These are phyloP conservation scores for Chaetomiaceae sp. DNA, from an alignment of 2,329 filamentous ascomycete species.

Conservation along the genomic window DNA sequence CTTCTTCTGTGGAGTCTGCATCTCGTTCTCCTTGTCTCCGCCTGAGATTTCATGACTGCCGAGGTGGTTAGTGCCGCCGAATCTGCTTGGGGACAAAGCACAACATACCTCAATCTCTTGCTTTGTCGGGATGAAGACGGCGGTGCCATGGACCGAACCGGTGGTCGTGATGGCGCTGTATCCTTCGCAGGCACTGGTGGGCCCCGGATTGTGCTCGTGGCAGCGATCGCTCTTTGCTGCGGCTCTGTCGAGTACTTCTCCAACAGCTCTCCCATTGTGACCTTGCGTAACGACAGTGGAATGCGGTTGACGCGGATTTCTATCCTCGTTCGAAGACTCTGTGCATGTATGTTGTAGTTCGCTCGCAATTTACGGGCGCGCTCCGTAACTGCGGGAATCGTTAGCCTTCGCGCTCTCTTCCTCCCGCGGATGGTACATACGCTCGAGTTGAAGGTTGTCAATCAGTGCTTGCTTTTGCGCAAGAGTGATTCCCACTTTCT, in stretches of 20 bases:
- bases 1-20: constrained; percentile 66
- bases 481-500: constrained; percentile 53
- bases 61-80: constrained; percentile 22
- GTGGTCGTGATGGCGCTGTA: constrained; percentile 20
- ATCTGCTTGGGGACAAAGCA: constrained; percentile 11
- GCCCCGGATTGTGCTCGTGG: constrained; percentile 27
- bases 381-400: constrained; percentile 63
- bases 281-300: constrained; percentile 68
- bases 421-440: constrained; percentile 43
- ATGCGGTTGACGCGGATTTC: constrained; percentile 93
- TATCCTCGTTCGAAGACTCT: constrained; percentile 76
- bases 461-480: constrained; percentile 80
- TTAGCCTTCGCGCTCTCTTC: constrained; percentile 11
- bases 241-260: constrained; percentile 41
- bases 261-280: constrained; percentile 76
- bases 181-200: constrained; percentile 49
- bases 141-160: constrained; percentile 29
- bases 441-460: constrained; percentile 83
- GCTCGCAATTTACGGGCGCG: constrained; percentile 80
- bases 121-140: constrained; percentile 24
- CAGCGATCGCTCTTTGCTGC: constrained; percentile 30
- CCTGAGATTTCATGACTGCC: constrained; percentile 56
- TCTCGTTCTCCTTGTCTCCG: constrained; percentile 72
- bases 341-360: constrained; percentile 82
- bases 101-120: constrained; percentile 48